These are phyloP conservation scores for Hypoxylon sp. DNA, from an alignment of 2,329 filamentous ascomycete genomes.

Conservation along the genomic window DNA sequence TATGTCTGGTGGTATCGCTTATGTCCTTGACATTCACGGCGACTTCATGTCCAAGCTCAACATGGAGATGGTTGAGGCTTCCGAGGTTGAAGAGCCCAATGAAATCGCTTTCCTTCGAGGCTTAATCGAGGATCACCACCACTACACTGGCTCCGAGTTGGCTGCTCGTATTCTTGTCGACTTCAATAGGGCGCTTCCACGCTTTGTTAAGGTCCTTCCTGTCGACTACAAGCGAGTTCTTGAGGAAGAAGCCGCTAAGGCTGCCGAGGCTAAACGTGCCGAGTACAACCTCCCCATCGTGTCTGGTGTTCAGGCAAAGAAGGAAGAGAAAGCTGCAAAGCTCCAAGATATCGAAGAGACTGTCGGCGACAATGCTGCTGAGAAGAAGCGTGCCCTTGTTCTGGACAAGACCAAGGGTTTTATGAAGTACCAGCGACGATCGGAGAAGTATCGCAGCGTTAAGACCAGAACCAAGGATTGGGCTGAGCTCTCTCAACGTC, in stretches of 20 bases:
- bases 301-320: slow-evolving; percentile 76
- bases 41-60: slow-evolving; percentile 96
- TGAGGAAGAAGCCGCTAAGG: slow-evolving; percentile 86
- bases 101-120: slow-evolving; percentile 93
- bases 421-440: slow-evolving; percentile 95
- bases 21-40: slow-evolving; percentile 89
- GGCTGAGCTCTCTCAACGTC: slow-evolving; percentile 88
- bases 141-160: slow-evolving; percentile 96
- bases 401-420: slow-evolving; percentile 98
- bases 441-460: slow-evolving; percentile 91
- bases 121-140: slow-evolving; percentile 95
- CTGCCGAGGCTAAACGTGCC: slow-evolving; percentile 85
- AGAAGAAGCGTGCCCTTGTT: slow-evolving; percentile 91
- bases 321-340: slow-evolving; percentile 78
- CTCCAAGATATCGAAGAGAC: slow-evolving; percentile 92
- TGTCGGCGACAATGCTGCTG: slow-evolving; percentile 83
- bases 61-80: slow-evolving; percentile 96
- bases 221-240: slow-evolving; percentile 97
- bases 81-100: slow-evolving; percentile 83
- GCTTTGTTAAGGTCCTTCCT: slow-evolving; percentile 93
- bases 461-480: slow-evolving; percentile 92
- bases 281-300: slow-evolving; percentile 86
- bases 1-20: slow-evolving; percentile 98
- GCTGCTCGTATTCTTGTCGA: slow-evolving; percentile 94
- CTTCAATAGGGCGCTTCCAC: slow-evolving; percentile 90